Evolutionary conservation across 768 basidiomycete species (phyloP).

Genomic region (Tylopilus rubrobrunneus): DNA sequence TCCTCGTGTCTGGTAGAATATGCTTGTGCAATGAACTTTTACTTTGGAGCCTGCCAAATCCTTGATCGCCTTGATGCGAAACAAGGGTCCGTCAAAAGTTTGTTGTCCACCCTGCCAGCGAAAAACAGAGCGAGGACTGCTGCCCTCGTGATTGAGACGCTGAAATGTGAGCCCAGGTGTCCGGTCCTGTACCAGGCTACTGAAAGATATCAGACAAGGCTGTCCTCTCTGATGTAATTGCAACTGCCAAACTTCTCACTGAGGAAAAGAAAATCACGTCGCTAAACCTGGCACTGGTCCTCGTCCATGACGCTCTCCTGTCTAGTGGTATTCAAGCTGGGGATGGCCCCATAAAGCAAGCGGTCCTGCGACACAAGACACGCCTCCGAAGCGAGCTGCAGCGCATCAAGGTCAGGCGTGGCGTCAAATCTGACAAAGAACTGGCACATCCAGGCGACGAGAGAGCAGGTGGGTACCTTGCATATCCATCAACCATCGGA

Average conservation of each 20-base stretch:
- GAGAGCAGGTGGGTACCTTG: conserved; percentile 50
- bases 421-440: conserved; percentile 59
- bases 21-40: conserved; percentile 77
- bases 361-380: conserved; percentile 84
- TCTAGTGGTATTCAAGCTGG: conserved; percentile 84
- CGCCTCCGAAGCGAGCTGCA: conserved; percentile 83
- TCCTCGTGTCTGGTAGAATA: conserved; percentile 27
- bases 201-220: conserved; percentile 59
- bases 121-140: conserved; percentile 74
- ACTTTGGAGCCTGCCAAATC: conserved; percentile 82
- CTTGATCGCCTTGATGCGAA: conserved; percentile 85
- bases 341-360: conserved; percentile 87
- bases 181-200: not conserved
- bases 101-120: conserved; percentile 69
- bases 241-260: conserved; percentile 60
- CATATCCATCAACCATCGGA: not conserved
- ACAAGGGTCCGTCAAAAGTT: conserved; percentile 88
- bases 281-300: conserved; percentile 71
- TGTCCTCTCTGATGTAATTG: conserved; percentile 67
- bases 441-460: conserved; percentile 59
- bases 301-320: conserved; percentile 88
- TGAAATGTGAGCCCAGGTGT: conserved; percentile 73
- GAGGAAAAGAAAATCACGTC: conserved; percentile 77
- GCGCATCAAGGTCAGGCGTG: conserved; percentile 74
- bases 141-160: conserved; percentile 88